phyloP scores from a whole-genome alignment of 176 grass and related monocot species.

The Eragrostis curvula region DNA sequence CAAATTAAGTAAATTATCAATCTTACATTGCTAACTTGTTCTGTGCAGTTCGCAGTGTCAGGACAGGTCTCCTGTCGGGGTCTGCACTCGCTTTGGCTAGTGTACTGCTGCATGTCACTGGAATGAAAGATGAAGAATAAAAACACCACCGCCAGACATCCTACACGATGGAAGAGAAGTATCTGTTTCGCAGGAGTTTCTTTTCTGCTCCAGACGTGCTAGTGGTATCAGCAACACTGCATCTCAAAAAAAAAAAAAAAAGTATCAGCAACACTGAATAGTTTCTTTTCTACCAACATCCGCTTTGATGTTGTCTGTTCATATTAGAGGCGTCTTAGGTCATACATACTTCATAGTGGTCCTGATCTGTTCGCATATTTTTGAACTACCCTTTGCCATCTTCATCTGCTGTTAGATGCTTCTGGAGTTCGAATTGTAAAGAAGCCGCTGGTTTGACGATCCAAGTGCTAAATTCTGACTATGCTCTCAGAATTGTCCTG shows the following conservation, averaged over 20 bases:
- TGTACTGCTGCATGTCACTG: constrained; percentile 51
- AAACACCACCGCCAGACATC: constrained; percentile 49
- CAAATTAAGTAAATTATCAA: constrained; percentile 2
- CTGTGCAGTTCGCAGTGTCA: constrained; percentile 38
- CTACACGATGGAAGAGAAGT: constrained; percentile 10
- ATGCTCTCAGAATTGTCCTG: not conserved
- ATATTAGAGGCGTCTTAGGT: constrained; percentile 19
- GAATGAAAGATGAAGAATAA: constrained; percentile 46
- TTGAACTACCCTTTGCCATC: not conserved
- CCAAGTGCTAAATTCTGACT: not conserved
- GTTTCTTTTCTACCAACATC: constrained; percentile 14
- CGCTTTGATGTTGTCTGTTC: not conserved
- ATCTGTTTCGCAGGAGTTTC: constrained; percentile 12
- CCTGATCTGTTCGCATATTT: constrained; percentile 11
- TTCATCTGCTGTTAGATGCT: not conserved
- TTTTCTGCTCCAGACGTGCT: constrained; percentile 15
- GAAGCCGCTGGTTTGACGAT: not conserved
- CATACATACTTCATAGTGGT: constrained; percentile 4
- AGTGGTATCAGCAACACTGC: not conserved
- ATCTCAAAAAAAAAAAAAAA: too few relatives aligned
- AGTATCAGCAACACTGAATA: not conserved
- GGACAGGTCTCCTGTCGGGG: constrained; percentile 43
- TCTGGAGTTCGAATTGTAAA: constrained; percentile 32
- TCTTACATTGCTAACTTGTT: constrained; percentile 28
- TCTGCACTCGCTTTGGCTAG: constrained; percentile 57